Evolutionary conservation across 2,329 filamentous ascomycete genomes (phyloP), one percentile per base, ranked within the genome.

Genomic region (Hymenoscyphus scutula): DNA sequence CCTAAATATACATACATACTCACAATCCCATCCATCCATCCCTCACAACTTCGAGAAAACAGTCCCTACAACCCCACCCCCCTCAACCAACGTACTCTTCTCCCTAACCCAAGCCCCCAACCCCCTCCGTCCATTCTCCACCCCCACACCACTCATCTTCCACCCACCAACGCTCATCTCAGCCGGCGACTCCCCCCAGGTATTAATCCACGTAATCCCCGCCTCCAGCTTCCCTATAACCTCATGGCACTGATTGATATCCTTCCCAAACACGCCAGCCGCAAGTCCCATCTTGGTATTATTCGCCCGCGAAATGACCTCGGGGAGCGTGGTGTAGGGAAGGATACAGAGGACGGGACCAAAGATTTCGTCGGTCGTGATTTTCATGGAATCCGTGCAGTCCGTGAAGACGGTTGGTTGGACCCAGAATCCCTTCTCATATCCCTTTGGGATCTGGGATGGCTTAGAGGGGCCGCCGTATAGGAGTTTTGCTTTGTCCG

Each of bases 151-250:
- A 73, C 91, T 96, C 82, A 90, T 83, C 80, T 96, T 96, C 92
- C 92, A 96, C 0, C 92, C 92, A 10, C 92, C 92, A 0, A 96
- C 92, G 2, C 89, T 89, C 92, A 96, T 96, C 80, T 96, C 92
- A 0, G 92, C 91, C 0, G 92, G 92, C 56, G 84, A 89, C 78
- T 96, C 92, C n/a, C 92, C 92, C 92, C 92, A 96, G 0, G 90
- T 92, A 75, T 96, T 96, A 59, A 96, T 82, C 92, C 92, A 96
- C 1, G 91, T 96, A 71, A 96, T 96, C 37, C 92, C 92, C 0
- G 91, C 91, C 73, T 96, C 83, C 5, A 96, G 78, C 71, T 85
- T 82, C 27, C 84, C 82, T 51, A 94, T 81, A 0, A 94, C 84
- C 53, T 84, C 80, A 71, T 96, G 91, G 61, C 90, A 92, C 56